Conservation (phyloP, 305 asterid species). For the Fraxinus sp. region DNA sequence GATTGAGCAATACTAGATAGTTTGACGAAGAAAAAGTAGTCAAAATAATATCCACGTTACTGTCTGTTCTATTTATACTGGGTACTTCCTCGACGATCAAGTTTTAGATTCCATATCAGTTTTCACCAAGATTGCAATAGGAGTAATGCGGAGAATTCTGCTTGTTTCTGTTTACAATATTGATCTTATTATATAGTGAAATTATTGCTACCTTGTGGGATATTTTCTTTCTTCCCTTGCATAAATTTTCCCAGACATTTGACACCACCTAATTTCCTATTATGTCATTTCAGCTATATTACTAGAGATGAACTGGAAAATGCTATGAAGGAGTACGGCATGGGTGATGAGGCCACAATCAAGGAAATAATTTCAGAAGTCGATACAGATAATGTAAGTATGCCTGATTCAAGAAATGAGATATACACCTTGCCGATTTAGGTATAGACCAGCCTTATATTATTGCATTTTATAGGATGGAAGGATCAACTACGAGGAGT, state of each 20-base stretch:
- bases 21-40: neutral
- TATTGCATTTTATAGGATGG: constrained; percentile 57
- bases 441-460: neutral
- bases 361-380: constrained; percentile 84
- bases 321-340: constrained; percentile 84
- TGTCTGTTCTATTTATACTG: neutral
- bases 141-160: neutral
- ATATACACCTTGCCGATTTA: neutral
- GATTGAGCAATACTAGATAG: neutral
- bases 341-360: constrained; percentile 81
- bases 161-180: neutral
- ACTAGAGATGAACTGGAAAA: constrained; percentile 83
- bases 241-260: neutral
- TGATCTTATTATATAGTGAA: neutral
- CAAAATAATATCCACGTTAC: neutral
- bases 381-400: constrained; percentile 82
- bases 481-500: constrained; percentile 84
- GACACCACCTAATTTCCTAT: neutral
- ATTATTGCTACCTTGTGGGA: neutral
- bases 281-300: constrained; percentile 54
- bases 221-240: neutral
- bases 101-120: neutral
- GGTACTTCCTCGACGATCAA: neutral
- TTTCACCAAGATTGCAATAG: neutral
- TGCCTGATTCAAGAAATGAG: constrained; percentile 4